Evolutionary conservation across 331 rosid genomes (phyloP).

Genomic region (Phaseolus coccineus): DNA sequence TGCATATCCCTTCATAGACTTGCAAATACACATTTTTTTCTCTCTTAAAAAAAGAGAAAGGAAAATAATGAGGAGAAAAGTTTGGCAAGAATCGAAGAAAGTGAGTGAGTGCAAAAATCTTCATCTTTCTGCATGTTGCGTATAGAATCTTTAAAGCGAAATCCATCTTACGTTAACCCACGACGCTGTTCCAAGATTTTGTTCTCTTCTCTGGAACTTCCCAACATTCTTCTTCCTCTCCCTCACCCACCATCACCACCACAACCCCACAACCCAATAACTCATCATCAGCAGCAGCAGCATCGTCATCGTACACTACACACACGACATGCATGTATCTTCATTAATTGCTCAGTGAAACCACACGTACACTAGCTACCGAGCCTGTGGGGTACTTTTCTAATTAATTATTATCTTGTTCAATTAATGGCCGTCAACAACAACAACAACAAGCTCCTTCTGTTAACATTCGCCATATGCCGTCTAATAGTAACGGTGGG

Average conservation of each 20-base stretch:
- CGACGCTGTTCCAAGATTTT: slow-evolving; percentile 62
- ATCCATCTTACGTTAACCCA: slow-evolving; percentile 72
- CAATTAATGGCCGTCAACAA: slow-evolving; percentile 51
- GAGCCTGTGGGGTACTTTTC: slow-evolving; percentile 10
- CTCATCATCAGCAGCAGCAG: neutral
- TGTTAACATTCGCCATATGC: slow-evolving; percentile 66
- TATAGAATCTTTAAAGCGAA: slow-evolving; percentile 70
- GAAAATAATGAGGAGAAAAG: neutral
- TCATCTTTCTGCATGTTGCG: slow-evolving; percentile 60
- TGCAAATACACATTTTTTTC: neutral
- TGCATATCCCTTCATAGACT: neutral
- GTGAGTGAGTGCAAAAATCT: slow-evolving; percentile 43
- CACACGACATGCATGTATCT: slow-evolving; percentile 6
- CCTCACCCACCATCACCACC: slow-evolving; percentile 28
- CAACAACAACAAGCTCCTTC: slow-evolving; percentile 47
- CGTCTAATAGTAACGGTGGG: slow-evolving; percentile 69
- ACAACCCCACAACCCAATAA: neutral
- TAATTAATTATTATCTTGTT: neutral
- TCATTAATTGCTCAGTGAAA: neutral
- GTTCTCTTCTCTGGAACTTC: slow-evolving; percentile 43
- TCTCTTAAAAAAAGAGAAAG: neutral
- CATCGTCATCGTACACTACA: neutral
- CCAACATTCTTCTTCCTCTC: slow-evolving; percentile 29
- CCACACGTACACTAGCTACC: neutral
- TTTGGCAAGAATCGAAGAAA: neutral